These are phyloP conservation scores for Aspergillus nanangensis DNA, from an alignment of 495 filamentous ascomycete genomes.

Conservation along the genomic window DNA sequence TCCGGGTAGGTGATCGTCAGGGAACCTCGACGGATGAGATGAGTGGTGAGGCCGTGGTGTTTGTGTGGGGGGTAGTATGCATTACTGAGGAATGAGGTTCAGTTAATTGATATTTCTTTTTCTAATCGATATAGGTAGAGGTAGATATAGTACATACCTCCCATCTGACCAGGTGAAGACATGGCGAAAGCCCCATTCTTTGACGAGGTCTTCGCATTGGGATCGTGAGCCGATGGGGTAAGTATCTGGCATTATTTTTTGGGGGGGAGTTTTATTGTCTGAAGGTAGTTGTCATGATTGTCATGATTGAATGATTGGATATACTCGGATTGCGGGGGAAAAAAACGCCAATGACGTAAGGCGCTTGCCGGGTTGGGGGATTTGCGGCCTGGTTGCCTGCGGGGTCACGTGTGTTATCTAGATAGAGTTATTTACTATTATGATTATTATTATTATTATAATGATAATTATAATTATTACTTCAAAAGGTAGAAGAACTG, in stretches of 20 bases:
- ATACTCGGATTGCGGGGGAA: too few relatives aligned
- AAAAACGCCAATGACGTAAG: not conserved
- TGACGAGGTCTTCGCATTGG: constrained; percentile 61
- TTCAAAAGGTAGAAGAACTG: too few relatives aligned
- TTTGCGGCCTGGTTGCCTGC: not conserved
- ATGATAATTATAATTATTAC: too few relatives aligned
- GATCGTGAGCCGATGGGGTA: constrained; percentile 37
- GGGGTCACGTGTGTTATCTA: not conserved
- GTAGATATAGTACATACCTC: constrained; percentile 45
- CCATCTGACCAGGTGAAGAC: constrained; percentile 82
- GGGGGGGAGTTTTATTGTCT: too few relatives aligned
- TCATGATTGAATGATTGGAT: too few relatives aligned
- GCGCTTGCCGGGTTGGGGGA: too few relatives aligned
- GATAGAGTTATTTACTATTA: too few relatives aligned
- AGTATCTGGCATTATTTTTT: constrained; percentile 15
- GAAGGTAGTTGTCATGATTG: too few relatives aligned
- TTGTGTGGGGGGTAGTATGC: constrained; percentile 73
- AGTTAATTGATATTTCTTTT: too few relatives aligned
- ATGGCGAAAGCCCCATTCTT: constrained; percentile 69
- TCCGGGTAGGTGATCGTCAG: constrained; percentile 72
- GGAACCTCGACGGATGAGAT: constrained; percentile 67
- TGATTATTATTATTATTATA: too few relatives aligned
- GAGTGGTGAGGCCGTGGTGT: constrained; percentile 66
- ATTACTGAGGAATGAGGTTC: constrained; percentile 40
- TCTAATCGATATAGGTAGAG: too few relatives aligned